phyloP scores from a whole-genome alignment of 106 monocot species.

The Triglochin maritima region DNA sequence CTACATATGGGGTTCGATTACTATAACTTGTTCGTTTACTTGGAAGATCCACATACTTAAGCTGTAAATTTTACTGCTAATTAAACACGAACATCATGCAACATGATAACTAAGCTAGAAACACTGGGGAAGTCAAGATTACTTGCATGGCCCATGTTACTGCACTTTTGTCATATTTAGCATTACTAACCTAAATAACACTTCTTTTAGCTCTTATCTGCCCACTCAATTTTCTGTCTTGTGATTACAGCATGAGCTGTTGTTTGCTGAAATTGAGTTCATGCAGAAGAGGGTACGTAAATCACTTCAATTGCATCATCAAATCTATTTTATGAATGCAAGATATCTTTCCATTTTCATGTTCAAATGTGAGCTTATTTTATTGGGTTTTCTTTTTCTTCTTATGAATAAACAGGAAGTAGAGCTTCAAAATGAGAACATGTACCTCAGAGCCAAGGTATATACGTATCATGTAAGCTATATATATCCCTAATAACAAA shows the following conservation, averaged over 20 bases:
- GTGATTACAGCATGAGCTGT: slow-evolving; percentile 41
- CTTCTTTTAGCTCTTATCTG: not conserved
- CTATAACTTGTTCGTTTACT: no score
- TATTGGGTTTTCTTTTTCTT: not conserved
- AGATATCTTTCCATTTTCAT: not conserved
- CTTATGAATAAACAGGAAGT: slow-evolving; percentile 36
- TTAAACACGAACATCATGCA: no score
- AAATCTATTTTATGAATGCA: not conserved
- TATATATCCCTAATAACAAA: no score
- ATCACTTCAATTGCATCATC: not conserved
- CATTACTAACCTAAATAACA: no score
- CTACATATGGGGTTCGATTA: no score
- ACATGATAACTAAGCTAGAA: no score
- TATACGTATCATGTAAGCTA: not conserved
- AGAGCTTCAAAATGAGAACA: slow-evolving; percentile 73
- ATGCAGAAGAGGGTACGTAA: slow-evolving; percentile 61
- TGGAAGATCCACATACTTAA: no score
- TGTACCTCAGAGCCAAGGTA: slow-evolving; percentile 76
- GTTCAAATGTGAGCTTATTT: no score
- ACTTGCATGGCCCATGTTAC: not conserved
- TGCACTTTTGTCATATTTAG: no score
- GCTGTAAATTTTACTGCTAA: no score
- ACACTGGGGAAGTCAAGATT: not conserved
- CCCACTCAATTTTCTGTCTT: not conserved
- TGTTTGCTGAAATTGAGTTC: slow-evolving; percentile 64